Percentiles rank a stretch among this genome's conserved stretches.
These are phyloP conservation scores for Volvox carteri DNA, from an alignment of 163 green algal genomes.

Conservation along the genomic window DNA sequence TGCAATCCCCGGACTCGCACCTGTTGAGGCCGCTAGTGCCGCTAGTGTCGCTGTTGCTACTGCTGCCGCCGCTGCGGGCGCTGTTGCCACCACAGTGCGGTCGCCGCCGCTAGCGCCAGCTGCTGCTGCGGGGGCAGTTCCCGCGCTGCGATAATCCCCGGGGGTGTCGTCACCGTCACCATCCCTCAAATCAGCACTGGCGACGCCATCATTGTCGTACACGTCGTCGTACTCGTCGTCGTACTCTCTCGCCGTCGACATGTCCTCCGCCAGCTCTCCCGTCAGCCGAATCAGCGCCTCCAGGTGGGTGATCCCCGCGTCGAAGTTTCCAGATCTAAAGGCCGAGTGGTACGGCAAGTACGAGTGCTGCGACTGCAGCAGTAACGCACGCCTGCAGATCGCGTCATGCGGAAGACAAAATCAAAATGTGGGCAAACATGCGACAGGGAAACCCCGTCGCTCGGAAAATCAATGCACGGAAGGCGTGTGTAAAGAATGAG, in stretches of 20 bases:
- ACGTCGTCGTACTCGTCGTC: neutral
- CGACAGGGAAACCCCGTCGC: too few relatives aligned
- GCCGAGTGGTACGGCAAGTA: slow-evolving; percentile 45
- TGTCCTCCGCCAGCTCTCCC: neutral
- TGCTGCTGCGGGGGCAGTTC: too few relatives aligned
- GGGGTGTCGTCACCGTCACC: neutral
- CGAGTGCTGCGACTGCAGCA: neutral
- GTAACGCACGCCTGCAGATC: neutral
- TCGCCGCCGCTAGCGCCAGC: too few relatives aligned
- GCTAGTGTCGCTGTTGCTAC: neutral
- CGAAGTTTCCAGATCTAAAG: neutral
- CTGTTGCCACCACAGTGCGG: too few relatives aligned
- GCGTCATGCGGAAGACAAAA: neutral
- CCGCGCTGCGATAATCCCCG: neutral
- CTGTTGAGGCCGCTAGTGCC: neutral
- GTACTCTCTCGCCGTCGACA: neutral
- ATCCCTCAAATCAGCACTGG: neutral
- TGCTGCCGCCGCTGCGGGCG: neutral
- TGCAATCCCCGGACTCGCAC: too few relatives aligned
- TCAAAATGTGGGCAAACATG: neutral
- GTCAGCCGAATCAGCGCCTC: neutral
- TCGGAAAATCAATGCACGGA: neutral
- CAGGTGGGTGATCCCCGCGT: neutral
- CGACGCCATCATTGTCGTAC: neutral
- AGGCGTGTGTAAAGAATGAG: neutral